phyloP scores from a whole-genome alignment of 768 basidiomycete genomes.

The Boletellus ananiceps region DNA sequence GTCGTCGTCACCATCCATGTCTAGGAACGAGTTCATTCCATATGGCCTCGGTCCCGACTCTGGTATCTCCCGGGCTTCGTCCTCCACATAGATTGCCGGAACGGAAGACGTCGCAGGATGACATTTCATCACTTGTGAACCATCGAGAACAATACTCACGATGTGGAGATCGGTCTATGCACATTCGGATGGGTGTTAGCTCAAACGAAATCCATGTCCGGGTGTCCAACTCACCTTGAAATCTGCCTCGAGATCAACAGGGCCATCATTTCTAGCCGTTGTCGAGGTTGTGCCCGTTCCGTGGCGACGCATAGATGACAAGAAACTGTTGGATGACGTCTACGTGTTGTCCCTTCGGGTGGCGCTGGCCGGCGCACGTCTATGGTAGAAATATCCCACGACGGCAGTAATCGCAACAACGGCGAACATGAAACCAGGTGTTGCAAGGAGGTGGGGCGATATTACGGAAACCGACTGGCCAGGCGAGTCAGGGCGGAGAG shows the following conservation, averaged over 20 bases:
- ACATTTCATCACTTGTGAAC: constrained; percentile 13
- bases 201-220: not conserved
- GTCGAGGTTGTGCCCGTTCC: not conserved
- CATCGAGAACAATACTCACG: not conserved
- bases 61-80: constrained; percentile 9
- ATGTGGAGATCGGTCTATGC: not conserved
- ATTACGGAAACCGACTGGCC: constrained; percentile 4
- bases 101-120: constrained; percentile 15
- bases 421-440: constrained; percentile 19
- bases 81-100: constrained; percentile 21
- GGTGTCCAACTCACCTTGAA: constrained; percentile 1
- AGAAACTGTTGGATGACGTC: constrained; percentile 1
- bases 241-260: constrained; percentile 9
- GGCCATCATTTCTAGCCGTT: not conserved
- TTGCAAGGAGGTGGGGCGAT: constrained; percentile 3
- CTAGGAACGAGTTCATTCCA: constrained; percentile 15
- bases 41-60: not conserved
- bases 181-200: constrained; percentile 25
- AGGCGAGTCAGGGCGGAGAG: not conserved
- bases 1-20: constrained; percentile 8
- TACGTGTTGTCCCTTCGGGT: constrained; percentile 1
- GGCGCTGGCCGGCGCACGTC: not conserved
- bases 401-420: constrained; percentile 11
- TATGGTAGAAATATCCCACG: constrained; percentile 15
- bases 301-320: constrained; percentile 8